Percentiles rank a stretch among this genome's conserved stretches.
phyloP scores from a whole-genome alignment of 2,329 filamentous ascomycete species.

The Paraphoma sp. region DNA sequence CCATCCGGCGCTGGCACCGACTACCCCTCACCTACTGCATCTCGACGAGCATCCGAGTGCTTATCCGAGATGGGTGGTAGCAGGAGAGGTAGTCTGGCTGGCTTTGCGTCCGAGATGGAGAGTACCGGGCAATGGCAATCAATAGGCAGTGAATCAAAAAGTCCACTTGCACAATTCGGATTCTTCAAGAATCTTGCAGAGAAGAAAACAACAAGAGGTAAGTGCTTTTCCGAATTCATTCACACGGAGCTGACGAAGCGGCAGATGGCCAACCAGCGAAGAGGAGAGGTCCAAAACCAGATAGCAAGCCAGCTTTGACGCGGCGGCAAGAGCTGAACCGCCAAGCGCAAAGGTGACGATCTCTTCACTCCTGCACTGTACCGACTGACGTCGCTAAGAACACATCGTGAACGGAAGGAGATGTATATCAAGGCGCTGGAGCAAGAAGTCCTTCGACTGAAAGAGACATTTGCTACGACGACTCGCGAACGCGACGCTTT shows the following conservation, averaged over 20 bases:
- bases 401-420: constrained; percentile 95
- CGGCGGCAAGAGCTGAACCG: constrained; percentile 92
- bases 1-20: constrained; percentile 40
- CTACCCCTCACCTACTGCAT: constrained; percentile 42
- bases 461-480: constrained; percentile 79
- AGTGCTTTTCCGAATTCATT: constrained; percentile 12
- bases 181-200: constrained; percentile 72
- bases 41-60: constrained; percentile 41
- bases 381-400: constrained; percentile 60
- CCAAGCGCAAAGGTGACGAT: constrained; percentile 84
- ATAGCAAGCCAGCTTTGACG: constrained; percentile 92
- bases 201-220: constrained; percentile 80
- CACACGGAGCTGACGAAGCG: constrained; percentile 6
- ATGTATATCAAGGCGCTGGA: constrained; percentile 94
- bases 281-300: constrained; percentile 91
- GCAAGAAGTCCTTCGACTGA: constrained; percentile 85
- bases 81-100: constrained; percentile 42
- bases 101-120: constrained; percentile 47
- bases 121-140: constrained; percentile 46
- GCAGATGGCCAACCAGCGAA: constrained; percentile 85
- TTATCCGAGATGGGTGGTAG: constrained; percentile 39
- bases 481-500: constrained; percentile 78
- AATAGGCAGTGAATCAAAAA: constrained; percentile 46
- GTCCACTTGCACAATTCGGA: constrained; percentile 45
- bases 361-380: no score